These are phyloP conservation scores for Penicillium robsamsonii DNA, from an alignment of 495 filamentous ascomycete genomes.

Conservation along the genomic window DNA sequence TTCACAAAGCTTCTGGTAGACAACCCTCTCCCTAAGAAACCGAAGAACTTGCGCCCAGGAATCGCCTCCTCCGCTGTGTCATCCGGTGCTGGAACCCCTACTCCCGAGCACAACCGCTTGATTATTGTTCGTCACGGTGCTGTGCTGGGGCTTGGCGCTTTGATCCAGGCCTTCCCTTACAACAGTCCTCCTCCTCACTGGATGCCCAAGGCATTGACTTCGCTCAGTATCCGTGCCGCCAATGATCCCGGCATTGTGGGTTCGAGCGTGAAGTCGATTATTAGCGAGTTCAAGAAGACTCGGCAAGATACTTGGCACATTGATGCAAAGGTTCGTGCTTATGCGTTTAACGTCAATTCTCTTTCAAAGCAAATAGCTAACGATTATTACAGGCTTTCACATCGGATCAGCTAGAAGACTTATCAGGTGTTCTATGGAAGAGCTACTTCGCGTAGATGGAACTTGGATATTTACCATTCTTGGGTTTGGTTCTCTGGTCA, in stretches of 20 bases:
- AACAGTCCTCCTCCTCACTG: constrained; percentile 85
- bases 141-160: constrained; percentile 84
- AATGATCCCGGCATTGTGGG: constrained; percentile 90
- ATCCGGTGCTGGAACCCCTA: constrained; percentile 69
- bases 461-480: background rate
- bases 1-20: constrained; percentile 74
- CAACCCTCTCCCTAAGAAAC: constrained; percentile 84
- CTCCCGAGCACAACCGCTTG: constrained; percentile 77
- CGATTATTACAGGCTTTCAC: constrained; percentile 71
- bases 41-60: constrained; percentile 37
- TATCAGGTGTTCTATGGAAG: constrained; percentile 98
- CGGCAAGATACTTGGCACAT: constrained; percentile 98
- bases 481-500: background rate
- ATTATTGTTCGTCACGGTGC: constrained; percentile 84
- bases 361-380: constrained; percentile 25
- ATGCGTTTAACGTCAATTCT: background rate
- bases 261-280: constrained; percentile 92
- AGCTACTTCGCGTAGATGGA: constrained; percentile 84
- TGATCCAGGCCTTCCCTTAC: constrained; percentile 97
- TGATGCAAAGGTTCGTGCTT: constrained; percentile 78
- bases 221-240: constrained; percentile 79
- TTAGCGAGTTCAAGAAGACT: constrained; percentile 99
- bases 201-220: constrained; percentile 91
- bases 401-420: constrained; percentile 85
- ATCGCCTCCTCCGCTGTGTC: constrained; percentile 40